A percentile compares a stretch with the other conserved stretches of the same genome.
phyloP scores from a whole-genome alignment of 163 green algal species.

The Prototheca wickerhamii region DNA sequence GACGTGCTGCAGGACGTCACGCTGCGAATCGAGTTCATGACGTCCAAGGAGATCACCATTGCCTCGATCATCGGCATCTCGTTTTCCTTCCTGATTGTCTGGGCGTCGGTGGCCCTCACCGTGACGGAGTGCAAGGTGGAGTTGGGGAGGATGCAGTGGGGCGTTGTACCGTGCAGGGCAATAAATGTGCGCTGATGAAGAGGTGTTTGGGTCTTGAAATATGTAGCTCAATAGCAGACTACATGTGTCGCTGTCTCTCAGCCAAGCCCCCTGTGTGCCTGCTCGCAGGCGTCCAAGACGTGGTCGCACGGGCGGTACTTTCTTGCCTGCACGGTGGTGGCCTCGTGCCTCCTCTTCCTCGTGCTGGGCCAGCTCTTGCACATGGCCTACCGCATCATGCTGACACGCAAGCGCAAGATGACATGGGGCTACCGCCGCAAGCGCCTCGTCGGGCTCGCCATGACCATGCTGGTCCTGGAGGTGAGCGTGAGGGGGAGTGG shows the following conservation, averaged over 20 bases:
- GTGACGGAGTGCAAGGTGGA: background rate
- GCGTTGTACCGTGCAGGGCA: too few relatives aligned
- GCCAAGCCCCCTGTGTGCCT: too few relatives aligned
- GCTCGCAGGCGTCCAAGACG: too few relatives aligned
- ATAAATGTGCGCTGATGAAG: too few relatives aligned
- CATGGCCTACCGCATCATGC: background rate
- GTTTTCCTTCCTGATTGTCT: background rate
- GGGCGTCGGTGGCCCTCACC: background rate
- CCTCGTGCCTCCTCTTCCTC: background rate
- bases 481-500: background rate
- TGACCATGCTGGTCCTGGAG: conserved; percentile 1
- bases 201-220: too few relatives aligned
- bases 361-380: background rate
- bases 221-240: too few relatives aligned
- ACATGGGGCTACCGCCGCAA: background rate
- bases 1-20: background rate
- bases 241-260: too few relatives aligned
- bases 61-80: background rate
- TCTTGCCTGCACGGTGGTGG: background rate
- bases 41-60: background rate
- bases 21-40: background rate
- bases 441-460: background rate
- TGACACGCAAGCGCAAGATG: background rate
- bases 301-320: background rate
- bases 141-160: too few relatives aligned